phyloP scores from a whole-genome alignment of 768 basidiomycete genomes.

The Tubosaeta sp. region DNA sequence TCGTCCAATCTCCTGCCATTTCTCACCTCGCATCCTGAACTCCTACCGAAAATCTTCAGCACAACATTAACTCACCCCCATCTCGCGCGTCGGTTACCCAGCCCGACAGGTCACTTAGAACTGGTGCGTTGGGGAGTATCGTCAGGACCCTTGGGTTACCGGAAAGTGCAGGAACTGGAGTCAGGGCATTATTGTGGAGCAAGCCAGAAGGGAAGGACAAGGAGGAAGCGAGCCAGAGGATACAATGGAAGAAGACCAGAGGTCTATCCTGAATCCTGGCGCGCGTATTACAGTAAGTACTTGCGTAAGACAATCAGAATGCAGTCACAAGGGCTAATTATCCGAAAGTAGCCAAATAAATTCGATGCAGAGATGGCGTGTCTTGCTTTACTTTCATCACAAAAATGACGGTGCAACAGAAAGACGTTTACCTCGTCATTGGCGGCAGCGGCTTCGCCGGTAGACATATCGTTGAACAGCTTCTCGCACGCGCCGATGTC shows the following conservation, averaged over 20 bases:
- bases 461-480: constrained; percentile 82
- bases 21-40: constrained; percentile 63
- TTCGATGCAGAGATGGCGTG: neutral
- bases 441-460: constrained; percentile 94
- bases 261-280: neutral
- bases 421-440: constrained; percentile 84
- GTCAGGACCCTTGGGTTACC: constrained; percentile 79
- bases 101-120: constrained; percentile 81
- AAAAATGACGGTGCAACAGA: constrained; percentile 24
- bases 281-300: too few relatives aligned
- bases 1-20: constrained; percentile 68
- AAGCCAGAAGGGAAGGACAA: constrained; percentile 51
- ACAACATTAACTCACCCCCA: constrained; percentile 77
- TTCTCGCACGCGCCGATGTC: constrained; percentile 71
- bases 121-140: constrained; percentile 70
- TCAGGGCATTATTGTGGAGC: constrained; percentile 78
- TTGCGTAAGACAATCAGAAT: too few relatives aligned
- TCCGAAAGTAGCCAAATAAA: too few relatives aligned
- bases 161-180: constrained; percentile 75
- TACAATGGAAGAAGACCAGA: constrained; percentile 77
- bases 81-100: constrained; percentile 78
- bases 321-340: neutral
- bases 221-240: constrained; percentile 20
- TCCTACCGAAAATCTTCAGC: constrained; percentile 66
- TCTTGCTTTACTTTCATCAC: too few relatives aligned